These are phyloP conservation scores for Tolypocladium cylindrosporum DNA, from an alignment of 2,329 filamentous ascomycete species.

Conservation along the genomic window DNA sequence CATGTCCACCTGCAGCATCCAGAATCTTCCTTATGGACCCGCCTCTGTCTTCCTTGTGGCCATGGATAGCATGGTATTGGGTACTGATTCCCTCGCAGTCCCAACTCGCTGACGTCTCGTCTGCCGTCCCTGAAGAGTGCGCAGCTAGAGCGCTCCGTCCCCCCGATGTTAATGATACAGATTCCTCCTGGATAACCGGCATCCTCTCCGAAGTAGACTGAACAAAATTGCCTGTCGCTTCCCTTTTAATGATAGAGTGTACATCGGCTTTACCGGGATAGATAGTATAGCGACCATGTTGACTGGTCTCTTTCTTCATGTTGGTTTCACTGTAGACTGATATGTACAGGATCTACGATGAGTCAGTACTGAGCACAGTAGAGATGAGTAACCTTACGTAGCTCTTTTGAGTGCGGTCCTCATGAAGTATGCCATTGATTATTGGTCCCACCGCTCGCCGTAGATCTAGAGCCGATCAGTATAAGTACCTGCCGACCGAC, in stretches of 20 bases:
- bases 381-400: background rate
- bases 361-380: background rate
- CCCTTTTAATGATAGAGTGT: background rate
- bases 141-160: background rate
- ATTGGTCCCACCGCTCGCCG: background rate
- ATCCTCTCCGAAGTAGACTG: background rate
- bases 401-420: background rate
- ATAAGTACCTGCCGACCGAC: no score
- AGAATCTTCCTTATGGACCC: background rate
- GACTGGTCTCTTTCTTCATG: background rate
- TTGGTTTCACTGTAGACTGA: background rate
- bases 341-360: background rate
- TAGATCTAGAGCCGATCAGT: background rate
- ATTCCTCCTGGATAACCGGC: background rate
- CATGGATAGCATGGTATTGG: no score
- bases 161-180: background rate
- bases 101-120: background rate
- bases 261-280: background rate
- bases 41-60: no score
- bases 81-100: no score
- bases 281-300: background rate
- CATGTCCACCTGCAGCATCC: background rate
- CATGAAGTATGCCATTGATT: background rate
- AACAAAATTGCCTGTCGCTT: background rate
- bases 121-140: background rate